Conservation (phyloP, 2,329 filamentous ascomycete genomes). For the Teratosphaeria zuluensis region DNA sequence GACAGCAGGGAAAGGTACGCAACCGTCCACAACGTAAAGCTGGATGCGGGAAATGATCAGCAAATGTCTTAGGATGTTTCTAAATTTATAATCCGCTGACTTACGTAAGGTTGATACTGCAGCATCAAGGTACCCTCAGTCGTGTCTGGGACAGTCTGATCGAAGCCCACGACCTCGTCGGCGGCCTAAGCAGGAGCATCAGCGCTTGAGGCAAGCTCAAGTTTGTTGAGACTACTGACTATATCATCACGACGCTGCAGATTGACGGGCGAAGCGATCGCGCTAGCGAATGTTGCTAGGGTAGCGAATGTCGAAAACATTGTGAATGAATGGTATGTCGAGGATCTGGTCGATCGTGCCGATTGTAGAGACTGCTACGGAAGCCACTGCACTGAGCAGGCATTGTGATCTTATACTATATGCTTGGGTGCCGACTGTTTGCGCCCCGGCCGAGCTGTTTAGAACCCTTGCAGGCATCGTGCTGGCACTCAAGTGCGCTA, state of each 20-base stretch:
- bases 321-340: background rate
- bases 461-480: background rate
- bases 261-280: background rate
- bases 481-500: background rate
- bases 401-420: background rate
- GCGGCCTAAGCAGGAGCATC: slow-evolving; percentile 11
- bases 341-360: no score
- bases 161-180: slow-evolving; percentile 43
- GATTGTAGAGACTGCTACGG: background rate
- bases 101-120: slow-evolving; percentile 42
- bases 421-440: background rate
- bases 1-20: slow-evolving; percentile 53
- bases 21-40: slow-evolving; percentile 48
- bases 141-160: slow-evolving; percentile 40
- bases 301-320: background rate
- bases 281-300: background rate
- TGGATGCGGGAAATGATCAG: background rate
- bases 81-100: background rate
- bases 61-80: background rate
- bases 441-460: background rate
- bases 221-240: background rate
- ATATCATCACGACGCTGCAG: background rate
- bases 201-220: background rate
- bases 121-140: slow-evolving; percentile 39
- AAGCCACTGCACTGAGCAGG: background rate